These are phyloP conservation scores for Litchi chinensis DNA, from an alignment of 345 rosid genomes.

Conservation along the genomic window DNA sequence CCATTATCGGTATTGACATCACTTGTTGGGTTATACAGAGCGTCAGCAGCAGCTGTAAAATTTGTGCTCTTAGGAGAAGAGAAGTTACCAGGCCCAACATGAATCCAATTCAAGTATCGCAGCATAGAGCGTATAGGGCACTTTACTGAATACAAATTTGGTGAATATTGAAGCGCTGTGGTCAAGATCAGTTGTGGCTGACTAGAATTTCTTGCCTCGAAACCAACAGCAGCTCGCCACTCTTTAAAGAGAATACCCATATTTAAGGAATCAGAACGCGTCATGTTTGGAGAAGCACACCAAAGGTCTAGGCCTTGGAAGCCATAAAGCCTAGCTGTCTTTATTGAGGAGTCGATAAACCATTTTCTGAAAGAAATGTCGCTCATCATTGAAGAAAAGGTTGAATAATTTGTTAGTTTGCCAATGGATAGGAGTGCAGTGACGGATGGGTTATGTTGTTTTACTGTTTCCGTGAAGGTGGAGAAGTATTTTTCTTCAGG, in stretches of 20 bases:
- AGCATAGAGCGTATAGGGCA: constrained; percentile 22
- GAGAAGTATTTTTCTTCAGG: too few species aligned
- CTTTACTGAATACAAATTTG: not conserved
- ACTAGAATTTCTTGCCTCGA: too few species aligned
- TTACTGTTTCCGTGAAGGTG: too few species aligned
- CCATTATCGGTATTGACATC: constrained; percentile 22
- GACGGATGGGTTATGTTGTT: too few species aligned
- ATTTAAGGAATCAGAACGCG: too few species aligned
- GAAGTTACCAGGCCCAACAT: not conserved
- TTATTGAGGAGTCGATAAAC: not conserved
- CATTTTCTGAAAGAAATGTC: not conserved
- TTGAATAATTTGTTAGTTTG: too few species aligned
- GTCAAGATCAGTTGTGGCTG: constrained; percentile 3
- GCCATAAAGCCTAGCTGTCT: not conserved
- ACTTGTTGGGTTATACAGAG: not conserved
- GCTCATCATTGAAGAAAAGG: too few species aligned
- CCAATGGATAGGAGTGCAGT: too few species aligned
- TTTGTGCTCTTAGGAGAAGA: constrained; percentile 14
- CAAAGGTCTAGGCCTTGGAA: constrained; percentile 32
- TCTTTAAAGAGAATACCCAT: too few species aligned
- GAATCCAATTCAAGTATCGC: constrained; percentile 22
- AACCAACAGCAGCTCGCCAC: too few species aligned
- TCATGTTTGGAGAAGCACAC: constrained; percentile 11
- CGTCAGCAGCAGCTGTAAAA: constrained; percentile 20
- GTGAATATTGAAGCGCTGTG: constrained; percentile 1